These are phyloP conservation scores for Sporopachydermia cereana DNA, from an alignment of 1,139 yeast genomes.

Conservation along the genomic window DNA sequence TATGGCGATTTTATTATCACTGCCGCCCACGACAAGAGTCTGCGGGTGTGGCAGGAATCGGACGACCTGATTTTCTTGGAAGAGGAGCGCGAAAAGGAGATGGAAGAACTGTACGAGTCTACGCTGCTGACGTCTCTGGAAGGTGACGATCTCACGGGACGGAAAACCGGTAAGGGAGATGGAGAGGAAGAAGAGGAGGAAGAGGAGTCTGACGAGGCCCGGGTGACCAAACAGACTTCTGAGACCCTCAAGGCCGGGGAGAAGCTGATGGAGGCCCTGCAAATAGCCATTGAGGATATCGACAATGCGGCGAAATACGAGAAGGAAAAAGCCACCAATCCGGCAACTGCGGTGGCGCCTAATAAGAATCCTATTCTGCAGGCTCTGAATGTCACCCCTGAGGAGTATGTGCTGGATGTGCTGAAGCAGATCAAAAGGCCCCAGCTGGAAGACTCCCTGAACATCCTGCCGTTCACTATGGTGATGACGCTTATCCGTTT, in stretches of 20 bases:
- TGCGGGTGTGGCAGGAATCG: slow-evolving; percentile 83
- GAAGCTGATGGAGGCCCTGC: slow-evolving; percentile 83
- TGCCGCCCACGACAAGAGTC: slow-evolving; percentile 90
- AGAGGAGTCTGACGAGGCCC: slow-evolving; percentile 45
- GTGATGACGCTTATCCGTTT: slow-evolving; percentile 59
- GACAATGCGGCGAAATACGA: slow-evolving; percentile 43
- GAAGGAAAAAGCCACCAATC: slow-evolving; percentile 21
- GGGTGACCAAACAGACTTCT: slow-evolving; percentile 72
- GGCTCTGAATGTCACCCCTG: slow-evolving; percentile 64
- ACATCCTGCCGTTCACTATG: slow-evolving; percentile 84
- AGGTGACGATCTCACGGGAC: slow-evolving; percentile 26
- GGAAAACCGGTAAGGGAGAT: slow-evolving; percentile 17
- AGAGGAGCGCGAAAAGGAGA: slow-evolving; percentile 91
- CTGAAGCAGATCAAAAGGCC: slow-evolving; percentile 62
- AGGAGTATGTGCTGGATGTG: slow-evolving; percentile 65
- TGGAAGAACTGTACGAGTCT: slow-evolving; percentile 82
- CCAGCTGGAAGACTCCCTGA: slow-evolving; percentile 83
- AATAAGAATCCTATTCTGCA: slow-evolving; percentile 56
- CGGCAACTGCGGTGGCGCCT: slow-evolving; percentile 46
- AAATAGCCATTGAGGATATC: slow-evolving; percentile 65
- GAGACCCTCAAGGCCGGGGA: slow-evolving; percentile 96
- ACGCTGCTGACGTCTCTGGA: slow-evolving; percentile 64
- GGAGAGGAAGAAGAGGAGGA: slow-evolving; percentile 31
- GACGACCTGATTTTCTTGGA: slow-evolving; percentile 91
- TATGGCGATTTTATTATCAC: slow-evolving; percentile 68